Conservation (phyloP, 1,284 basidiomycete species). For the Puccinia sorghi region DNA sequence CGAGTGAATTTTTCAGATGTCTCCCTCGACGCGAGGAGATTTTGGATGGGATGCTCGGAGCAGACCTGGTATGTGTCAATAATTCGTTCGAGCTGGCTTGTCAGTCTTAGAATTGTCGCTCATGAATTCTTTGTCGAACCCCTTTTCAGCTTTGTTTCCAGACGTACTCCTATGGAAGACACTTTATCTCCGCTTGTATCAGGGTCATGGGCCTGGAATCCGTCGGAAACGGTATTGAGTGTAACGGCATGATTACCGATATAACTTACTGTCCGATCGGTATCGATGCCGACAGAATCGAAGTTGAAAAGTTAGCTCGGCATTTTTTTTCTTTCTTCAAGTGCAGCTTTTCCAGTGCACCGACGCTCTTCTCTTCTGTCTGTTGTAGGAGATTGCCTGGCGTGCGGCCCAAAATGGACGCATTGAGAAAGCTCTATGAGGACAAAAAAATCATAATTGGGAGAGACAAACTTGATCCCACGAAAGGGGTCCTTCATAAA, state of each 20-base stretch:
- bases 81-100: not conserved
- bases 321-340: not conserved
- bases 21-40: constrained; percentile 87
- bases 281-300: constrained; percentile 89
- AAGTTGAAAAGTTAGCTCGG: constrained; percentile 69
- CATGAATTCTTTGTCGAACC: not conserved
- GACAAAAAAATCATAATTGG: constrained; percentile 99
- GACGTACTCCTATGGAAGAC: constrained; percentile 94
- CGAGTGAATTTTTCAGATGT: constrained; percentile 92
- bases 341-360: too few relatives aligned
- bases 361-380: not conserved
- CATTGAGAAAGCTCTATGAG: constrained; percentile 80
- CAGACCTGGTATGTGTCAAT: constrained; percentile 76
- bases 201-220: constrained; percentile 95
- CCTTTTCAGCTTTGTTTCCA: constrained; percentile 55
- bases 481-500: constrained; percentile 97
- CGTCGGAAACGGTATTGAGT: constrained; percentile 75
- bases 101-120: not conserved
- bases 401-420: constrained; percentile 83
- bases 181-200: constrained; percentile 91
- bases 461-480: constrained; percentile 97
- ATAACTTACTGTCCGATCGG: constrained; percentile 94
- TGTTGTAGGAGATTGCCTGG: constrained; percentile 69
- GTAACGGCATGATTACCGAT: constrained; percentile 79
- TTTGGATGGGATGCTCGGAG: constrained; percentile 95